Conservation (phyloP, 331 rosid species). For the Rosa hybrid region DNA sequence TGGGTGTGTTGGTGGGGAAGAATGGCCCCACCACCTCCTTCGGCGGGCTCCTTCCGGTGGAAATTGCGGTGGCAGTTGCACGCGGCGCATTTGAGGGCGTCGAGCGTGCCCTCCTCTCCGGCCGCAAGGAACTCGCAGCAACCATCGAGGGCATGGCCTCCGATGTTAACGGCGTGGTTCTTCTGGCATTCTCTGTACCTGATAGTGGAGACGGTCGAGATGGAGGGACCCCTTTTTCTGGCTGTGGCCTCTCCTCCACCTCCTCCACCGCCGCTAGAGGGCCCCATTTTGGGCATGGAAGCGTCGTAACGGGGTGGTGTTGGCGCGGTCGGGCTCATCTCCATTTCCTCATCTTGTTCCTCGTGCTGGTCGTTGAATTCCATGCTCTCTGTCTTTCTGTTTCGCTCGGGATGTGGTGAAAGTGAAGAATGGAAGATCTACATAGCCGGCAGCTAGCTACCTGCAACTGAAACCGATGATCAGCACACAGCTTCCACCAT, state of each 20-base stretch:
- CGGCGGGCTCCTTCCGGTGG: conserved; percentile 63
- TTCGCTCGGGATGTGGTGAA: background rate
- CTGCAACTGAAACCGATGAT: conserved; percentile 7
- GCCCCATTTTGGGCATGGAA: conserved; percentile 36
- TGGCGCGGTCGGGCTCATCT: conserved; percentile 36
- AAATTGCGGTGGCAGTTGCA: conserved; percentile 94
- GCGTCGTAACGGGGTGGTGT: conserved; percentile 18
- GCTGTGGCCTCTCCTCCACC: conserved; percentile 24
- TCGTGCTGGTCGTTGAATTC: conserved; percentile 71
- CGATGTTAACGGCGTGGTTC: conserved; percentile 76
- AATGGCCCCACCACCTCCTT: background rate
- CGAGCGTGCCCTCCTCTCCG: conserved; percentile 76
- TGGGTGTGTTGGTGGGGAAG: conserved; percentile 31
- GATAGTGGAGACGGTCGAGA: background rate
- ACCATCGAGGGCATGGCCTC: conserved; percentile 84
- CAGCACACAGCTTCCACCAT: conserved; percentile 11
- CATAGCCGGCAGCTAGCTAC: conserved; percentile 8
- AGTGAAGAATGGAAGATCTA: conserved; percentile 7
- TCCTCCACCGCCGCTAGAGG: background rate
- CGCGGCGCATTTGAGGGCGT: conserved; percentile 87
- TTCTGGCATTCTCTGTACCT: conserved; percentile 88
- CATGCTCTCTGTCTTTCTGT: conserved; percentile 36
- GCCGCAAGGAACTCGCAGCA: conserved; percentile 87
- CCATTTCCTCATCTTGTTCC: conserved; percentile 58
- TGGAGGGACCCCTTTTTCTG: conserved; percentile 27